Evolutionary conservation across 106 monocot genomes (phyloP).

Genomic region (Hemerocallis citrina): DNA sequence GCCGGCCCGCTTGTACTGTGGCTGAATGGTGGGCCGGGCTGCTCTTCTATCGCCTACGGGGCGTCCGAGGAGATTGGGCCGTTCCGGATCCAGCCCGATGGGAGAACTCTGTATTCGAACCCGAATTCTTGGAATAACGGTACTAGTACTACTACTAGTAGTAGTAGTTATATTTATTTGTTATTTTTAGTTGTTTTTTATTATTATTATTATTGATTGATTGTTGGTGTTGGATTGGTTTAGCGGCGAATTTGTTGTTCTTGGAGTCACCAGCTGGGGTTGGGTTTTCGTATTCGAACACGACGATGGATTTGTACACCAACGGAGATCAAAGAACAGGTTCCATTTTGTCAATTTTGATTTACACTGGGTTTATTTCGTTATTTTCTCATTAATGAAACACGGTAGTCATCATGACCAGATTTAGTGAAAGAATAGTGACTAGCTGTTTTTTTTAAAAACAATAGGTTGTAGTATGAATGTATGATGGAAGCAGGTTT

Average conservation of each 20-base stretch:
- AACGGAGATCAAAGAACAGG: constrained; percentile 75
- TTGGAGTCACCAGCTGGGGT: constrained; percentile 94
- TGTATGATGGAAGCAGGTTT: too few relatives aligned
- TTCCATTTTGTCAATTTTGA: neutral
- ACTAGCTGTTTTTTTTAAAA: too few relatives aligned
- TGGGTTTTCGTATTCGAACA: constrained; percentile 95
- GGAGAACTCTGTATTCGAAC: constrained; percentile 62
- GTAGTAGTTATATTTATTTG: neutral
- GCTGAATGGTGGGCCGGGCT: constrained; percentile 92
- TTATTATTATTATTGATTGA: neutral
- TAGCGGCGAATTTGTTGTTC: constrained; percentile 88
- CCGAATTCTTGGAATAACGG: constrained; percentile 86
- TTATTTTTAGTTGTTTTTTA: neutral
- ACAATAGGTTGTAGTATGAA: too few relatives aligned
- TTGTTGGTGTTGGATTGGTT: neutral
- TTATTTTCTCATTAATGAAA: too few relatives aligned
- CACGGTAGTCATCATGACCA: too few relatives aligned
- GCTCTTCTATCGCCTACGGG: constrained; percentile 90
- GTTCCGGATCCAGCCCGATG: constrained; percentile 69
- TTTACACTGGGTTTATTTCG: neutral
- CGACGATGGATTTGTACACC: constrained; percentile 53
- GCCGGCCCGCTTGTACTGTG: constrained; percentile 66
- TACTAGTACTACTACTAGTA: constrained; percentile 11
- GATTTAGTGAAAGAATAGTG: too few relatives aligned
- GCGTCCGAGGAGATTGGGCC: constrained; percentile 98